Evolutionary conservation across 306 rosid species (phyloP), one percentile per base, ranked within the genome.

Genomic region (Inga leiocalycina): DNA sequence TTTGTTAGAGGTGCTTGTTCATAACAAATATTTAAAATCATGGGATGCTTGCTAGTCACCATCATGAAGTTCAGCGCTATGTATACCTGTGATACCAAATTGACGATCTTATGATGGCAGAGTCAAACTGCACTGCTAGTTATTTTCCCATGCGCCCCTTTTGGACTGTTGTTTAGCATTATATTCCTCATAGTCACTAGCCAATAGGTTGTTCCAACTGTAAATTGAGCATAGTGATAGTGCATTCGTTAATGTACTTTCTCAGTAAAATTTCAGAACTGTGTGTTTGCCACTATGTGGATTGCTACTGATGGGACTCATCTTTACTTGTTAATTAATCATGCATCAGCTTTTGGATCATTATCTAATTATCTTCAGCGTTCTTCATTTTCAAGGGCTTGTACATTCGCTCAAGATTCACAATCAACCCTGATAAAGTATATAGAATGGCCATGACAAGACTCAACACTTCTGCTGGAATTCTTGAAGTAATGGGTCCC

Each of bases 401-500:
- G 89, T 91, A 97, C 78, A 24, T 92, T 41, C 97, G 97, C 52
- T 77, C 97, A 30, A 91, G 97, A 85, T 87, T 88, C 88, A 88
- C 89, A 48, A 85, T 97, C 87, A 94, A 91, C 84, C 98, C 97
- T 71, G 97, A 97, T 85, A 97, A 83, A 90, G 94, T 94, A 78
- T 97, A 97, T 89, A 93, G 99, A 87, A 90, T 94, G 81, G 97
- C 99, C 86, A 94, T 97, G 99, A 92, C 87, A 67, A 90, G 68
- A 89, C 99, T 97, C 65, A 92, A 97, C 87, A 94, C 98, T 0
- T 90, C 97, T 77, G 99, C 98, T 84, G 92, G 93, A 85, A 94
- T 94, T 89, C 98, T 97, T 82, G 99, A 97, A 92, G 97, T 97
- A 75, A 94, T 97, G 99, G 99, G 99, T 71, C 94, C 99, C 45